Base-by-base conservation (phyloP, 352 stramenopile genomes). In the Globisporangium spiculum region DNA sequence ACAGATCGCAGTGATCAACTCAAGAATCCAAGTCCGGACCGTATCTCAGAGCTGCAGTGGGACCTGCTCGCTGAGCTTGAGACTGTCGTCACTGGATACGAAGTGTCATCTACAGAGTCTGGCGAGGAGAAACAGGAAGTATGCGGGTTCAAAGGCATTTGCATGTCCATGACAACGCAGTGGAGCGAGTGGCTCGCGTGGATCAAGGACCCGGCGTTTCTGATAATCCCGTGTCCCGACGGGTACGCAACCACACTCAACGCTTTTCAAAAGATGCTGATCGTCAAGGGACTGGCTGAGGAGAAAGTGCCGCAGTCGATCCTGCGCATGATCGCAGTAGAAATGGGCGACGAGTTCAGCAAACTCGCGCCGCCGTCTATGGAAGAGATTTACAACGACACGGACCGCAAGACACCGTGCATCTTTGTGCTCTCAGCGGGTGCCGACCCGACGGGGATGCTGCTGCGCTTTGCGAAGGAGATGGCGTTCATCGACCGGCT, bases 381-480 rank as follows among this genome's bases (percentile, higher is more conserved):
- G 94, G 92, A 97, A 67, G 92, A 98, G 53, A 97, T 98, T 60
- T 98, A 98, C 79, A 84, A 76, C 58, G 92, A 98, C 60, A 94
- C 92, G 8, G 90, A 98, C 53, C 83, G 90, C 38, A 94, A 92
- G 63, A 98, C 93, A 9, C 94, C 94, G 12, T 97, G 94, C 65
- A 97, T 98, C 67, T 98, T 98, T 65, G 93, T 98, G 50, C 70
- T 98, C 2, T 97, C 89, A 0, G 92, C 89, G 3, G 94, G 94
- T 4, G 94, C 93, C 0, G 94, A 98, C 63, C 94, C 94, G 8
- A 98, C 94, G 5, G 90, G 87, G 0, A 97, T 98, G 89, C 75
- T 98, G 48, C 84, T 98, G 52, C 90, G 92, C 8, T 98, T 98
- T 71, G 94, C 93, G 4, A 96, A 96, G 58, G 89, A 96, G 34